Conservation (phyloP, 2,329 filamentous ascomycete species). For the Ophiostoma montium region DNA sequence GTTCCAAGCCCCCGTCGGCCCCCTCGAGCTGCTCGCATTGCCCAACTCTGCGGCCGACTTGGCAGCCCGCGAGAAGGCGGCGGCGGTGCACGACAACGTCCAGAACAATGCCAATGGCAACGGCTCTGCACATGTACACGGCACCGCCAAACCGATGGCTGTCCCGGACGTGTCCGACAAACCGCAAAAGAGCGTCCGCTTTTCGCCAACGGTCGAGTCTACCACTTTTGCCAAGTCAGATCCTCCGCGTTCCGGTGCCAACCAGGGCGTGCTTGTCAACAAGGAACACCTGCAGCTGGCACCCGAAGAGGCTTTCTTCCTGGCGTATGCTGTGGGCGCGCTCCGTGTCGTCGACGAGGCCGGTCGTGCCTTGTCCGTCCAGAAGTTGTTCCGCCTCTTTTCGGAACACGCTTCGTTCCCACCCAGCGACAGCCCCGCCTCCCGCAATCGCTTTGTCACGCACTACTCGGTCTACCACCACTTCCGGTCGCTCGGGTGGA, state of each 20-base stretch:
- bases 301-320: constrained; percentile 82
- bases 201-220: constrained; percentile 53
- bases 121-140: background rate
- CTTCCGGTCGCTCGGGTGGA: constrained; percentile 90
- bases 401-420: constrained; percentile 58
- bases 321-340: constrained; percentile 65
- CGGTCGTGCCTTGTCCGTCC: constrained; percentile 31
- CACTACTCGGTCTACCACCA: constrained; percentile 90
- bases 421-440: constrained; percentile 24
- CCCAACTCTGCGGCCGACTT: constrained; percentile 40
- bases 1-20: constrained; percentile 27
- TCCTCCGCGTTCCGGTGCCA: constrained; percentile 31
- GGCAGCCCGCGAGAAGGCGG: constrained; percentile 4
- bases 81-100: background rate
- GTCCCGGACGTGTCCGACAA: background rate
- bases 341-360: constrained; percentile 46
- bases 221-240: constrained; percentile 42
- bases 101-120: background rate
- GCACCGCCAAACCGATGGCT: background rate
- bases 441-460: constrained; percentile 59
- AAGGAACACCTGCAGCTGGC: constrained; percentile 81
- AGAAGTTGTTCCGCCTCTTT: constrained; percentile 51
- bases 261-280: background rate
- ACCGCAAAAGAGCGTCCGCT: constrained; percentile 52
- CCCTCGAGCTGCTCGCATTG: constrained; percentile 34